Conservation (phyloP, 1,139 yeast species). For the Lipomyces yarrowii region DNA sequence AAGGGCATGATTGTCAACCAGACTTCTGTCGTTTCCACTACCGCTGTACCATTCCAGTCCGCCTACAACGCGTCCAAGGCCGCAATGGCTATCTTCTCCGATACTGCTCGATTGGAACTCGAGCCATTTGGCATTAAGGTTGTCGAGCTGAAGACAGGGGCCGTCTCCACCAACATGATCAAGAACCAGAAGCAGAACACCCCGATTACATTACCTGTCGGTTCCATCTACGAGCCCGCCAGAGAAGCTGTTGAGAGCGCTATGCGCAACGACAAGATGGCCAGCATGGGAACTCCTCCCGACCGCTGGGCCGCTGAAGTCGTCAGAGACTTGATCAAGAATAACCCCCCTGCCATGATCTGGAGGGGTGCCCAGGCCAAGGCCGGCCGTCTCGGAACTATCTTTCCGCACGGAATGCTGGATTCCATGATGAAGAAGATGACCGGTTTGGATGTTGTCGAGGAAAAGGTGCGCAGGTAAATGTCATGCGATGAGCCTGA, state of each 20-base stretch:
- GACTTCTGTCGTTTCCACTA: slow-evolving; percentile 68
- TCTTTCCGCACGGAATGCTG: neutral
- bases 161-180: slow-evolving; percentile 63
- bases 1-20: slow-evolving; percentile 75
- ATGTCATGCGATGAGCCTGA: too few species aligned
- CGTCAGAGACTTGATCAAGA: neutral
- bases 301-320: neutral
- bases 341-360: neutral
- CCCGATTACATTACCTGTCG: neutral
- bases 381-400: neutral
- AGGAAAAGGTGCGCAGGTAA: neutral
- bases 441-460: neutral
- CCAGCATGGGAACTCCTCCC: neutral
- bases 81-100: slow-evolving; percentile 72
- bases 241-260: slow-evolving; percentile 3
- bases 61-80: slow-evolving; percentile 75
- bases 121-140: slow-evolving; percentile 75
- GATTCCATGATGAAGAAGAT: neutral
- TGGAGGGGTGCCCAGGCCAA: neutral
- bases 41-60: slow-evolving; percentile 72
- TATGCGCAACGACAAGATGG: neutral
- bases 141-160: slow-evolving; percentile 69
- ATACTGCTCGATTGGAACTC: slow-evolving; percentile 64
- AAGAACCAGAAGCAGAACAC: slow-evolving; percentile 41
- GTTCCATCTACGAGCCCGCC: neutral